phyloP scores from a whole-genome alignment of 805 yeast genomes.

The Schizosaccharomyces cryophilus region DNA sequence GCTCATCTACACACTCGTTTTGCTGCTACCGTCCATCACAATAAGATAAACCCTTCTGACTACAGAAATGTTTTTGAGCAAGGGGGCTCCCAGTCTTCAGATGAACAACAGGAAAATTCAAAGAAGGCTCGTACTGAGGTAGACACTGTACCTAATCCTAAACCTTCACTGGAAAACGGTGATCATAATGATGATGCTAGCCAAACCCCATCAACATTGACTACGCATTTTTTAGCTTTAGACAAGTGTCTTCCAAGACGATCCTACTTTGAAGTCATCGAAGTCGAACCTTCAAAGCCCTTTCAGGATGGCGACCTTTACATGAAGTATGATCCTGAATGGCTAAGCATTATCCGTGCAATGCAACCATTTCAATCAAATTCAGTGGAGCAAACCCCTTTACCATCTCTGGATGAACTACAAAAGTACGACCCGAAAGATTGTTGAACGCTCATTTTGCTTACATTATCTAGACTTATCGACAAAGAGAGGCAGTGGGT shows the following conservation, averaged over 20 bases:
- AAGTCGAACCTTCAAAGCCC: not conserved
- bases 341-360: conserved; percentile 16
- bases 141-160: not conserved
- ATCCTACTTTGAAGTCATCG: conserved; percentile 27
- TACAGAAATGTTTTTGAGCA: not conserved
- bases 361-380: conserved; percentile 8
- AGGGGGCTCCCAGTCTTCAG: not conserved
- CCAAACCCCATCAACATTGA: not conserved
- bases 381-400: conserved; percentile 3
- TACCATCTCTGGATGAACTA: conserved; percentile 2
- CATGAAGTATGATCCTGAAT: conserved; percentile 15
- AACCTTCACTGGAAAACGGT: not conserved
- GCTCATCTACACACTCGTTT: conserved; percentile 70
- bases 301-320: not conserved
- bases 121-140: not conserved
- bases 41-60: not conserved
- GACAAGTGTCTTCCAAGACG: conserved; percentile 63
- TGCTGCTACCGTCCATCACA: conserved; percentile 28
- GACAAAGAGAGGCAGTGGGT: conserved; percentile 13
- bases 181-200: not conserved
- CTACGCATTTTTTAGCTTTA: conserved; percentile 42
- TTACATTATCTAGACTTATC: conserved; percentile 5
- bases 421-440: not conserved
- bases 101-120: not conserved
- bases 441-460: not conserved